A percentile compares a stretch with the other conserved stretches of the same genome.
Evolutionary conservation across 1,284 basidiomycete species (phyloP).

Genomic region (Lentinus polychrous): DNA sequence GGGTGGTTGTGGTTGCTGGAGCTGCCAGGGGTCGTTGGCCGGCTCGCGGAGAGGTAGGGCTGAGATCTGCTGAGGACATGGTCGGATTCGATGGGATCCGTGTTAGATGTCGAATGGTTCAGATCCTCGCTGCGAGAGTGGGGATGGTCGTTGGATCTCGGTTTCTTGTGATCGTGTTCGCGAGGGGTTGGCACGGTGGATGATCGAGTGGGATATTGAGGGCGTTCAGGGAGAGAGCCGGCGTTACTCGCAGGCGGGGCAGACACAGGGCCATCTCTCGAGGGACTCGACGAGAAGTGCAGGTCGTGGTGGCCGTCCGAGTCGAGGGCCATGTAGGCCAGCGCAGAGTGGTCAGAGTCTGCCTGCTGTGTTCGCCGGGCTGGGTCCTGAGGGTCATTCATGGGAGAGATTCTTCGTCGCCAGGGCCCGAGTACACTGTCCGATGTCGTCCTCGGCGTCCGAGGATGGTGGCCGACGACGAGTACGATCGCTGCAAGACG

Average conservation of each 20-base stretch:
- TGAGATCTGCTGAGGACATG: conserved; percentile 33
- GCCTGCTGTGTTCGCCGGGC: conserved; percentile 21
- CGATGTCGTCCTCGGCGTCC: conserved; percentile 8
- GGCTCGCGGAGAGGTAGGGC: conserved; percentile 43
- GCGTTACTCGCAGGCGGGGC: conserved; percentile 14
- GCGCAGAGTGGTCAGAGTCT: conserved; percentile 22
- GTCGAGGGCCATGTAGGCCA: conserved; percentile 26
- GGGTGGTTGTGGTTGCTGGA: conserved; percentile 37
- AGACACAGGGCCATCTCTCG: conserved; percentile 16
- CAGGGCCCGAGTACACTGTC: conserved; percentile 8
- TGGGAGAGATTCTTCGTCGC: conserved; percentile 14
- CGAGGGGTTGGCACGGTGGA: conserved; percentile 47
- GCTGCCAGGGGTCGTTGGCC: conserved; percentile 46
- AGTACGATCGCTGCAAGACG: background rate
- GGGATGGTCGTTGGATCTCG: conserved; percentile 30
- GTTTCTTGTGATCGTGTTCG: conserved; percentile 46
- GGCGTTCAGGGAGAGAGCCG: conserved; percentile 40
- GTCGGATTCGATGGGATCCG: conserved; percentile 17
- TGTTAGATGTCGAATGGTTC: conserved; percentile 39
- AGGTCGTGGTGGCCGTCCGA: conserved; percentile 18
- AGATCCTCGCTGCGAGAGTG: conserved; percentile 68
- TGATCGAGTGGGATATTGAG: conserved; percentile 49
- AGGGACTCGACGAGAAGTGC: conserved; percentile 14
- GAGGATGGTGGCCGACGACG: background rate
- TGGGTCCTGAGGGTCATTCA: conserved; percentile 21